Evolutionary conservation across 1,284 basidiomycete species (phyloP), one percentile per base, ranked within the genome.

Genomic region (Macrocystidia cucumis): DNA sequence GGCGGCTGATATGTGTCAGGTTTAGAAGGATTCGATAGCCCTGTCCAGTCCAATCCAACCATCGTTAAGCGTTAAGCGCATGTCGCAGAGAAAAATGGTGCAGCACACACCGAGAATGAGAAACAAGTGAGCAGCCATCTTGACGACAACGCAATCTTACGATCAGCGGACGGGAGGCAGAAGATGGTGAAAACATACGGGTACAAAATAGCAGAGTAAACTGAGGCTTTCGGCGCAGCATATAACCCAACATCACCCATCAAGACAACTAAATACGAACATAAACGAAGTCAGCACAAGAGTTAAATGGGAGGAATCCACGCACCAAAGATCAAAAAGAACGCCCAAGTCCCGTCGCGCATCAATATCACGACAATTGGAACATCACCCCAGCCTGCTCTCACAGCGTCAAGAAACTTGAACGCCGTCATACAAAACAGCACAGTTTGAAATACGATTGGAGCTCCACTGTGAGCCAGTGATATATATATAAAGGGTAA

Each of bases 341-440:
- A 66, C 1, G 60, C 63, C 64, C 65, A 67, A 5, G 58, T 62
- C 9, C 64, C 64, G 44, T 66, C 65, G n/a, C 60, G 50, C 44
- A 63, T 49, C 13, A 65, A 44, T 2, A 61, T 40, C 11, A 44
- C 24, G 12, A 63, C 39, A 11, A 66, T 41, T 0, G 63, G 60
- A 3, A 56, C 44, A 19, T 51, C 46, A 11, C 54, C 48, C 53
- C 53, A 57, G 5, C 54, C 53, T 3, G 42, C 41, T 21, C 49
- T 49, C 4, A 54, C 37, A 8, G 52, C 53, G 9, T 43, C 26
- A 11, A 53, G 41, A 41, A 62, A 65, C 37, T 58, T 60, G 29
- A 41, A 41, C 1, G 51, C 31, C 0, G 62, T 65, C 5, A 63
- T 40, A n/a, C 25, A 36, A 34, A 63, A 64, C 5, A 67, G 44